Percentiles rank a stretch among this genome's conserved stretches.
These are phyloP conservation scores for Diophrys sp. DNA, from an alignment of 73 alveolate genomes.

Conservation along the genomic window DNA sequence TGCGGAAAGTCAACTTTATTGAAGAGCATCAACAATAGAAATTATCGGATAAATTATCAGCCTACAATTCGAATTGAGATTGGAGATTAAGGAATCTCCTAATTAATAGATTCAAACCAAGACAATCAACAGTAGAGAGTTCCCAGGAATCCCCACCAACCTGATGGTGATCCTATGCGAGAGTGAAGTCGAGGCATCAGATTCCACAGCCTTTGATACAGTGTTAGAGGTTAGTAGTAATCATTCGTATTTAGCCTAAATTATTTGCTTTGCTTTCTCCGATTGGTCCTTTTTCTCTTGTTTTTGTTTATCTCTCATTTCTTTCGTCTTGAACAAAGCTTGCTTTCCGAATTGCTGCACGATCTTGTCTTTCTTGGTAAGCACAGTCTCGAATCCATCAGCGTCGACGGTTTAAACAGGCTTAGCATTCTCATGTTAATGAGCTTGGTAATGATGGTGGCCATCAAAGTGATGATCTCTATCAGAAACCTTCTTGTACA, in stretches of 20 bases:
- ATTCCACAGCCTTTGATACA: constrained; percentile 49
- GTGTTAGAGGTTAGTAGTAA: constrained; percentile 17
- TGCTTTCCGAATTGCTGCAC: not conserved
- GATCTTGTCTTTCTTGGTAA: not conserved
- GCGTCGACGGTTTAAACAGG: not conserved
- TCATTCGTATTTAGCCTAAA: not conserved
- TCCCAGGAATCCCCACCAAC: constrained; percentile 35
- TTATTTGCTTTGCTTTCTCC: not conserved
- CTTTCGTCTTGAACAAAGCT: not conserved
- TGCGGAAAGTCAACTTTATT: constrained; percentile 66
- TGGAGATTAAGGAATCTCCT: no score
- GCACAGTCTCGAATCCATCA: not conserved
- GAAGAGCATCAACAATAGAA: constrained; percentile 20
- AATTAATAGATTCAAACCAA: not conserved
- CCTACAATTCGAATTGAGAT: no score
- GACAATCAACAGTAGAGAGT: constrained; percentile 47
- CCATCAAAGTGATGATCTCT: no score
- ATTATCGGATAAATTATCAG: no score
- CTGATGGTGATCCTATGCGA: constrained; percentile 60
- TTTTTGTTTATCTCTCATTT: no score
- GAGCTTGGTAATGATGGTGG: no score
- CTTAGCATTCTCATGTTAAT: no score
- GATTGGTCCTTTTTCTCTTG: not conserved
- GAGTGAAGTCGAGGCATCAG: constrained; percentile 62
- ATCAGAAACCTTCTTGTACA: no score